Evolutionary conservation across 495 filamentous ascomycete genomes (phyloP).

Genomic region (Thermochaetoides thermophila): DNA sequence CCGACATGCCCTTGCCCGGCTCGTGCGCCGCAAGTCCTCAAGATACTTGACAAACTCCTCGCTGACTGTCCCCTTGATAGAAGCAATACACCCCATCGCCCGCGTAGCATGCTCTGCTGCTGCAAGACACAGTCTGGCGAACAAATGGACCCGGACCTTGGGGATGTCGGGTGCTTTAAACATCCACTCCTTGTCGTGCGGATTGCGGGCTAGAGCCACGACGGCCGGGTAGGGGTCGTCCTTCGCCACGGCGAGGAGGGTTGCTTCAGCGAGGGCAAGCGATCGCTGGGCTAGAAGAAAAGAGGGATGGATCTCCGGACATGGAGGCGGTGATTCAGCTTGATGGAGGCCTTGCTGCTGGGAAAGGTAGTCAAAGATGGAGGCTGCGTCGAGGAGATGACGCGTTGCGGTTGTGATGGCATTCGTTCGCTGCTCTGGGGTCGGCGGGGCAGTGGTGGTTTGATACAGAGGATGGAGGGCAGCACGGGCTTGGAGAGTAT

Average conservation of each 20-base stretch:
- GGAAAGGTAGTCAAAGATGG: conserved; percentile 55
- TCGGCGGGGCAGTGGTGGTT: conserved; percentile 42
- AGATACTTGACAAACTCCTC: conserved; percentile 54
- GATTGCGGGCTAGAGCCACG: conserved; percentile 60
- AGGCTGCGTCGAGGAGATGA: conserved; percentile 60
- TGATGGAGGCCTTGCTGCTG: too few relatives aligned
- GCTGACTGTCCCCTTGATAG: not conserved
- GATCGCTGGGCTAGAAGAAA: conserved; percentile 55
- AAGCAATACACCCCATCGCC: conserved; percentile 28
- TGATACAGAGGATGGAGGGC: conserved; percentile 37
- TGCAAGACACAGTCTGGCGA: conserved; percentile 74
- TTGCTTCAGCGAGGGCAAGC: conserved; percentile 74
- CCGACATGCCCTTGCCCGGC: conserved; percentile 68
- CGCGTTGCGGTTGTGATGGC: conserved; percentile 64
- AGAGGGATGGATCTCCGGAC: conserved; percentile 46
- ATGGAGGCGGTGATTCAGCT: conserved; percentile 21
- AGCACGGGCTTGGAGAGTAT: conserved; percentile 53
- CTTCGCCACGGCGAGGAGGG: conserved; percentile 75
- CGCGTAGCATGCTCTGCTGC: conserved; percentile 51
- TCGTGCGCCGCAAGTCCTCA: conserved; percentile 55
- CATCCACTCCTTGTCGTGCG: conserved; percentile 83
- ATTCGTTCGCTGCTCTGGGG: conserved; percentile 46
- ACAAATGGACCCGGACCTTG: conserved; percentile 75
- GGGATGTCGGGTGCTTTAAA: conserved; percentile 71
- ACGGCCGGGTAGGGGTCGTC: conserved; percentile 81